These are phyloP conservation scores for Fraxinus xanthoxyloides DNA, from an alignment of 305 asterid genomes.

Conservation along the genomic window DNA sequence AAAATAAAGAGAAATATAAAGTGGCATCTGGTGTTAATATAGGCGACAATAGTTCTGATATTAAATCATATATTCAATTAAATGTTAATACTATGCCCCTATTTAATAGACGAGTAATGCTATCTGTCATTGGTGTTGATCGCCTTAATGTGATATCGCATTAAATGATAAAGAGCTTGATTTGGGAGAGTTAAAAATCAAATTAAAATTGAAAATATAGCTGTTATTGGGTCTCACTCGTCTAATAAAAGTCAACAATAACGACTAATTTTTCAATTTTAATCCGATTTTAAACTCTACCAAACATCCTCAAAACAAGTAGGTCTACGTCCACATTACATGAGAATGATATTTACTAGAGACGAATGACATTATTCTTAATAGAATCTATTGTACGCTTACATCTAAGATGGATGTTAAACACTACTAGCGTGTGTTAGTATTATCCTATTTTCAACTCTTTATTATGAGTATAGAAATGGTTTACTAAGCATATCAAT, in stretches of 20 bases:
- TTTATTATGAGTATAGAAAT: neutral
- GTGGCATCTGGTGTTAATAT: neutral
- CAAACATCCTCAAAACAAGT: too few species aligned
- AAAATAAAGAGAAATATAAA: neutral
- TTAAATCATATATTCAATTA: too few species aligned
- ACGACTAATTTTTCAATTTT: too few species aligned
- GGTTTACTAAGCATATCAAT: neutral
- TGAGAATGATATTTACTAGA: too few species aligned
- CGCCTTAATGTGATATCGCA: neutral
- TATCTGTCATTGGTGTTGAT: neutral
- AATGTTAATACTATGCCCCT: neutral
- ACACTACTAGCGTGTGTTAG: neutral
- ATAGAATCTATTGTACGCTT: neutral
- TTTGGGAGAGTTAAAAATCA: too few species aligned
- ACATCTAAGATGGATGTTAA: neutral
- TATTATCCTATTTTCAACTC: neutral
- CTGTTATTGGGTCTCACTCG: too few species aligned
- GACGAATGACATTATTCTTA: neutral
- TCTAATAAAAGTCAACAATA: too few species aligned
- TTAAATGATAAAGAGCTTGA: neutral
- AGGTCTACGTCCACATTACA: neutral
- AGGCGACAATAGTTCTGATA: neutral
- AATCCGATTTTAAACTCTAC: too few species aligned
- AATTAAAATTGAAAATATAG: too few species aligned
- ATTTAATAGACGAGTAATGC: neutral